Percentiles rank a stretch among this genome's conserved stretches.
phyloP scores from a whole-genome alignment of 768 basidiomycete genomes.

The Lactarius pseudohatsudake region DNA sequence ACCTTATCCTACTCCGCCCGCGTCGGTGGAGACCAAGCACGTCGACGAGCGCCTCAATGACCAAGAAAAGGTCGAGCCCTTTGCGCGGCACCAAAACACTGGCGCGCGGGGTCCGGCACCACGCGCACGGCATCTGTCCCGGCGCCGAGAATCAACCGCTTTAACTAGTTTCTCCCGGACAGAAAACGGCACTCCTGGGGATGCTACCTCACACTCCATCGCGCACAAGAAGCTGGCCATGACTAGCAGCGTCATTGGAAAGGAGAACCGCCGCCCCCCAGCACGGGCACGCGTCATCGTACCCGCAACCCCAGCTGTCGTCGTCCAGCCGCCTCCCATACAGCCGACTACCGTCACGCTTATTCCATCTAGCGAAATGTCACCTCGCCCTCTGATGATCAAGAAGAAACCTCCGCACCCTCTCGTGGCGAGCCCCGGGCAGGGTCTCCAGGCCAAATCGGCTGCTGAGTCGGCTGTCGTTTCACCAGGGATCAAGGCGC shows the following conservation, averaged over 20 bases:
- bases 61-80: background rate
- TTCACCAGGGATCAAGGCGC: slow-evolving; percentile 13
- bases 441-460: background rate
- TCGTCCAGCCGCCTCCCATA: background rate
- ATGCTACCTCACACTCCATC: background rate
- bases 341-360: background rate
- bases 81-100: background rate
- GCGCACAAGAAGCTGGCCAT: background rate
- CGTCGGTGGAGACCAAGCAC: background rate
- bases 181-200: background rate
- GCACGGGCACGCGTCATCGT: background rate
- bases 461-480: background rate
- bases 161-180: slow-evolving; percentile 1
- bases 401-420: background rate
- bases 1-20: background rate
- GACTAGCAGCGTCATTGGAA: slow-evolving; percentile 3
- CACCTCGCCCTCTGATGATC: slow-evolving; percentile 8
- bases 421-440: background rate
- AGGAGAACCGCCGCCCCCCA: slow-evolving; percentile 16
- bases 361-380: background rate
- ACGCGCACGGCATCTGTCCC: background rate
- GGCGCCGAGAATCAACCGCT: slow-evolving; percentile 5
- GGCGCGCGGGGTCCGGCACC: background rate
- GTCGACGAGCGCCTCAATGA: background rate
- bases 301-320: background rate